Percentiles rank a stretch among this genome's conserved stretches.
These are phyloP conservation scores for Eucalyptus pauciflora DNA, from an alignment of 345 rosid genomes.

Conservation along the genomic window DNA sequence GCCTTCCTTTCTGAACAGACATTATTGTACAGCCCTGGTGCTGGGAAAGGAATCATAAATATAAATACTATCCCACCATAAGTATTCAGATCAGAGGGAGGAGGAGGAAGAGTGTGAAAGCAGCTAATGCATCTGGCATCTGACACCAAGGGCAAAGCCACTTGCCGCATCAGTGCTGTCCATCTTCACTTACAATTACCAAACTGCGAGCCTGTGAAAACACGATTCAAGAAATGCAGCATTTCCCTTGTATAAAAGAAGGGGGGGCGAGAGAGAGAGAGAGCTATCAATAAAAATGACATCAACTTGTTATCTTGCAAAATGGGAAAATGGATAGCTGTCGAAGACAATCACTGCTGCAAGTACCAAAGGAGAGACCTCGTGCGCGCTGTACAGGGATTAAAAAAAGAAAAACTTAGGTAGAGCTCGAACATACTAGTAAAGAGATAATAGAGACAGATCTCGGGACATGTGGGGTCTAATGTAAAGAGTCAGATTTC, in stretches of 20 bases:
- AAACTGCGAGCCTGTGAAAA: not conserved
- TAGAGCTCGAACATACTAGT: not conserved
- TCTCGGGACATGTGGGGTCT: not conserved
- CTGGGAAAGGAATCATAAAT: not conserved
- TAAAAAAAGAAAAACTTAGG: not conserved
- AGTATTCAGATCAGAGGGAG: not conserved
- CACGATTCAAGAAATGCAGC: not conserved
- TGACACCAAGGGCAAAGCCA: not conserved
- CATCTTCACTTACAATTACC: not conserved
- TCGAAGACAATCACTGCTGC: not conserved
- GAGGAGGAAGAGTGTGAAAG: not conserved
- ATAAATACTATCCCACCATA: not conserved
- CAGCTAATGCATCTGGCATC: not conserved
- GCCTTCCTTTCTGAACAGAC: not conserved
- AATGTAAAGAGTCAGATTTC: not conserved
- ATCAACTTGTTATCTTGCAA: not conserved
- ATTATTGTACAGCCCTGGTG: not conserved
- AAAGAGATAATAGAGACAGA: not conserved
- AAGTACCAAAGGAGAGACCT: not conserved
- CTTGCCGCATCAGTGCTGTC: not conserved
- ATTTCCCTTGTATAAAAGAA: not conserved
- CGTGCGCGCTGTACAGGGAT: not conserved
- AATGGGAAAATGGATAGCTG: not conserved
- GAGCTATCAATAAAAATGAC: not conserved
- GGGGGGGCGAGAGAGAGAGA: not conserved